phyloP scores from a whole-genome alignment of 2,329 filamentous ascomycete species.

The Alternaria panax region DNA sequence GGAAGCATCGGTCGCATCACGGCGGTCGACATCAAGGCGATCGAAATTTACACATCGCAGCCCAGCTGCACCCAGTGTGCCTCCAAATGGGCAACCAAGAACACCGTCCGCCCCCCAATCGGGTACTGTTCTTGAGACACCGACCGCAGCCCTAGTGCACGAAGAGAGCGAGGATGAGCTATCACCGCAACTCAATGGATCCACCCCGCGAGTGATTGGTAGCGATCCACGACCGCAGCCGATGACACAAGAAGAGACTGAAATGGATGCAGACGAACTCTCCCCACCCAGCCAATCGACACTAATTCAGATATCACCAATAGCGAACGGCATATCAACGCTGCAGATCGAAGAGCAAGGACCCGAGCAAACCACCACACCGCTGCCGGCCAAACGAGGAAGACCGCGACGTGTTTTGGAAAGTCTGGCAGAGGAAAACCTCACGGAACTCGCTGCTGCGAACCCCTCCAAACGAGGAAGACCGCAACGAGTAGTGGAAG shows the following conservation, averaged over 20 bases:
- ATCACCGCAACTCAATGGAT: slow-evolving; percentile 23
- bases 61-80: slow-evolving; percentile 35
- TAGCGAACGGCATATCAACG: background rate
- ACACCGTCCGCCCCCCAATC: slow-evolving; percentile 20
- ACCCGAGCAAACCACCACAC: background rate
- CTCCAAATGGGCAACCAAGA: slow-evolving; percentile 21
- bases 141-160: slow-evolving; percentile 18
- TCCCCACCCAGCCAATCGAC: slow-evolving; percentile 19
- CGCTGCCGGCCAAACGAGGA: slow-evolving; percentile 7
- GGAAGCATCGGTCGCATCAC: slow-evolving; percentile 20
- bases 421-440: background rate
- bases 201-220: slow-evolving; percentile 6
- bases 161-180: slow-evolving; percentile 42
- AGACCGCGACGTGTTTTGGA: slow-evolving; percentile 9
- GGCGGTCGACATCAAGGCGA: slow-evolving; percentile 16
- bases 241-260: slow-evolving; percentile 18
- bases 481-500: slow-evolving; percentile 4
- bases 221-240: slow-evolving; percentile 6
- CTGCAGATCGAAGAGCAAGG: background rate
- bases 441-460: background rate
- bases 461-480: slow-evolving; percentile 15
- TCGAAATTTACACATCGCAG: slow-evolving; percentile 32
- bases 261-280: slow-evolving; percentile 30
- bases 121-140: slow-evolving; percentile 21
- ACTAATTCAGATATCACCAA: slow-evolving; percentile 11